Evolutionary conservation across 306 rosid species (phyloP).

Genomic region (Ochetophila trinervis): DNA sequence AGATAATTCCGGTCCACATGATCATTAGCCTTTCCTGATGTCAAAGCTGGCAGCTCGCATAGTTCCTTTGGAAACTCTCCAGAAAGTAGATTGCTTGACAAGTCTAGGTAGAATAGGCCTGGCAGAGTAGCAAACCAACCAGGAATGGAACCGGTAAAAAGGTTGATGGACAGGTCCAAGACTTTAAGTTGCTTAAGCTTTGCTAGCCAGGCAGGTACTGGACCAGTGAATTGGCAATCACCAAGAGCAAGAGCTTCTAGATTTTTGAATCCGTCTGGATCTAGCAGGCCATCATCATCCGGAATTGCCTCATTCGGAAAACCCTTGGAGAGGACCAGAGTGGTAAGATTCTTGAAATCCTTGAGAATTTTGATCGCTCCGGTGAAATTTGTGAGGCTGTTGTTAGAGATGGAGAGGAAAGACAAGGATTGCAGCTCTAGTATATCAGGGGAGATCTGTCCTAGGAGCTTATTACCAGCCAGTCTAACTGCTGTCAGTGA

Average conservation of each 20-base stretch:
- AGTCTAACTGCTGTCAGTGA: slow-evolving; percentile 72
- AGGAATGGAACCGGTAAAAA: slow-evolving; percentile 61
- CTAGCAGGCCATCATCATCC: slow-evolving; percentile 40
- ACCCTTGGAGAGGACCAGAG: slow-evolving; percentile 59
- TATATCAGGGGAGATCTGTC: slow-evolving; percentile 62
- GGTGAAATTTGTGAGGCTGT: slow-evolving; percentile 49
- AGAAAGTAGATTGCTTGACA: slow-evolving; percentile 53
- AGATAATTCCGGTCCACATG: slow-evolving; percentile 45
- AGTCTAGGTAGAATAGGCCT: slow-evolving; percentile 74
- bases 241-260: slow-evolving; percentile 73
- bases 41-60: slow-evolving; percentile 51
- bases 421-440: slow-evolving; percentile 54
- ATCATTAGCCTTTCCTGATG: slow-evolving; percentile 42
- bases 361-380: slow-evolving; percentile 61
- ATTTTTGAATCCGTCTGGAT: slow-evolving; percentile 52
- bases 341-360: slow-evolving; percentile 62
- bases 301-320: slow-evolving; percentile 56
- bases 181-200: slow-evolving; percentile 62
- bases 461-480: slow-evolving; percentile 57
- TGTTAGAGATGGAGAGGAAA: slow-evolving; percentile 69
- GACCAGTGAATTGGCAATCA: slow-evolving; percentile 64
- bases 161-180: slow-evolving; percentile 71
- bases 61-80: slow-evolving; percentile 66
- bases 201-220: slow-evolving; percentile 68
- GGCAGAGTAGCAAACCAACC: slow-evolving; percentile 63